Percentiles rank a stretch among this genome's conserved stretches.
Conservation (phyloP, 2,329 filamentous ascomycete species). For the Sordariomycetes sp. region DNA sequence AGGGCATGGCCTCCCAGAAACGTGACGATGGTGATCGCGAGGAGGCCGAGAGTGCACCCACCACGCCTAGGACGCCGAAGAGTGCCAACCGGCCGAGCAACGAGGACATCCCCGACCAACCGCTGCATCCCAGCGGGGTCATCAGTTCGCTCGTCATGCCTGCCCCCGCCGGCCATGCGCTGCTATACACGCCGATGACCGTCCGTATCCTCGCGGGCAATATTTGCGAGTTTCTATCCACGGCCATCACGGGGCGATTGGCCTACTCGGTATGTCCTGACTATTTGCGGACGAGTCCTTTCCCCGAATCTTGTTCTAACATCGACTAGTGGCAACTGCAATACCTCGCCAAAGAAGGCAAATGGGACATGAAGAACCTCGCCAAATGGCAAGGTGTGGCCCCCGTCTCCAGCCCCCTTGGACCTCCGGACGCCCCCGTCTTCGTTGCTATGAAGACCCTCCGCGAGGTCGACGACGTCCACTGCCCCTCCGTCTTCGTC, state of each 20-base stretch:
- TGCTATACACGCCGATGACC: constrained; percentile 70
- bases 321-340: constrained; percentile 88
- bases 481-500: constrained; percentile 66
- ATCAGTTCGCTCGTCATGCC: constrained; percentile 64
- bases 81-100: neutral
- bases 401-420: constrained; percentile 71
- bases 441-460: constrained; percentile 92
- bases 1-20: neutral
- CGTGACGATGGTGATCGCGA: neutral
- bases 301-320: neutral
- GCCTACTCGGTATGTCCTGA: constrained; percentile 3
- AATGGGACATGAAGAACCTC: constrained; percentile 97
- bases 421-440: constrained; percentile 34
- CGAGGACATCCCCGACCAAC: constrained; percentile 34
- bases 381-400: constrained; percentile 77
- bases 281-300: neutral
- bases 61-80: constrained; percentile 2
- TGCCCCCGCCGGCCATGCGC: constrained; percentile 67
- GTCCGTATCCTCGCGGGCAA: constrained; percentile 70
- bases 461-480: constrained; percentile 74
- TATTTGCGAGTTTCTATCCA: constrained; percentile 70
- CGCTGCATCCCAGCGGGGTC: constrained; percentile 35
- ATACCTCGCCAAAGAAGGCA: constrained; percentile 77
- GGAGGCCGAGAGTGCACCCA: constrained; percentile 3
- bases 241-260: constrained; percentile 60